phyloP scores from a whole-genome alignment of 371 early-diverging fungal species.

The Mortierella polycephala region DNA sequence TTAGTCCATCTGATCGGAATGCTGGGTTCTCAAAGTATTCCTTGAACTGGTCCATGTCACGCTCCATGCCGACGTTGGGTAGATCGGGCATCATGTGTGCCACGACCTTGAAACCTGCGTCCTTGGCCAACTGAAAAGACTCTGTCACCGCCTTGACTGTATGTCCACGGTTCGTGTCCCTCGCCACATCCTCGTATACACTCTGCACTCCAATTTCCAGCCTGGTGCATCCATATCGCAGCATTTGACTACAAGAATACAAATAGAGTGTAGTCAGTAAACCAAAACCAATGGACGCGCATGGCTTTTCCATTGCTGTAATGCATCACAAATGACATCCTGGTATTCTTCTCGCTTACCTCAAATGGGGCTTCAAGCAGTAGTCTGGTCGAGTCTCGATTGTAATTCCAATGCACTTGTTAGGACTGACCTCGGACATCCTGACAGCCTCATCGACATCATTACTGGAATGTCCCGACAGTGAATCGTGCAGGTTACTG shows the following conservation, averaged over 20 bases:
- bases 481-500: slow-evolving; percentile 96
- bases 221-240: slow-evolving; percentile 99
- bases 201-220: slow-evolving; percentile 99
- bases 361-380: slow-evolving; percentile 97
- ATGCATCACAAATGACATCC: neutral
- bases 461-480: slow-evolving; percentile 92
- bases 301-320: neutral
- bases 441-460: slow-evolving; percentile 98
- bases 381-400: slow-evolving; percentile 99
- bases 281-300: neutral
- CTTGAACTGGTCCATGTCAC: slow-evolving; percentile 99
- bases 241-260: slow-evolving; percentile 85
- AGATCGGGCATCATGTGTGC: slow-evolving; percentile 99
- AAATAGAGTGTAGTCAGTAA: neutral
- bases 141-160: slow-evolving; percentile 99
- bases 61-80: slow-evolving; percentile 99
- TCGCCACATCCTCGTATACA: slow-evolving; percentile 99
- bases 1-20: slow-evolving; percentile 99
- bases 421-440: slow-evolving; percentile 95
- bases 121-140: slow-evolving; percentile 98
- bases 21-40: slow-evolving; percentile 99
- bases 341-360: slow-evolving; percentile 19
- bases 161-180: slow-evolving; percentile 99
- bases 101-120: slow-evolving; percentile 99
- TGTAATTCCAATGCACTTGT: slow-evolving; percentile 99